Evolutionary conservation across 1,284 basidiomycete species (phyloP).

Genomic region (Marasmius oreades): DNA sequence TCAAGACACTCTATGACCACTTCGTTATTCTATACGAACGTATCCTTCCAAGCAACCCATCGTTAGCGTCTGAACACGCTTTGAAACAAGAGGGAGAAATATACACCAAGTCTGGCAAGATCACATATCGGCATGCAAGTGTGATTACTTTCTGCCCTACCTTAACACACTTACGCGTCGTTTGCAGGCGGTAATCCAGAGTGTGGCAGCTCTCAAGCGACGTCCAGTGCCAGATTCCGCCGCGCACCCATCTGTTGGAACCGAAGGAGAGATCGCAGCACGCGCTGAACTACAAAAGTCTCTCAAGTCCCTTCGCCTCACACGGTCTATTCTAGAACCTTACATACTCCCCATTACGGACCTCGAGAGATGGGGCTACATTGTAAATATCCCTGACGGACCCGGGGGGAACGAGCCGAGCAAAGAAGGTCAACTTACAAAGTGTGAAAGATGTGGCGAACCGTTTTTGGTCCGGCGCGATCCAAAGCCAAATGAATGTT

Average conservation of each 20-base stretch:
- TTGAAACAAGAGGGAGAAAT: constrained; percentile 76
- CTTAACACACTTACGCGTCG: constrained; percentile 15
- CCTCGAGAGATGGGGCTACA: constrained; percentile 68
- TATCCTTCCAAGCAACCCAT: constrained; percentile 47
- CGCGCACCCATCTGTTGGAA: constrained; percentile 78
- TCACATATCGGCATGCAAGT: constrained; percentile 76
- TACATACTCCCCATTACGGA: constrained; percentile 58
- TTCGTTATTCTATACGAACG: constrained; percentile 61
- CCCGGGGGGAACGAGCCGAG: constrained; percentile 60
- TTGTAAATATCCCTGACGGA: constrained; percentile 63
- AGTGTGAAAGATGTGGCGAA: constrained; percentile 76
- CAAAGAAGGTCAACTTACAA: constrained; percentile 61
- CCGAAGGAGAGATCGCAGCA: constrained; percentile 60
- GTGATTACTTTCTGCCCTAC: neutral
- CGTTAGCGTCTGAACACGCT: constrained; percentile 69
- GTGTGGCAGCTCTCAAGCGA: constrained; percentile 69
- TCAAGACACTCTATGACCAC: constrained; percentile 69
- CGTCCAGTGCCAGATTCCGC: constrained; percentile 59
- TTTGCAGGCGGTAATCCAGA: constrained; percentile 66
- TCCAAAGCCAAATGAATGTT: constrained; percentile 63
- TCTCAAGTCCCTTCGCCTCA: constrained; percentile 54
- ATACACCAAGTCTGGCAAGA: constrained; percentile 65
- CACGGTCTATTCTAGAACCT: constrained; percentile 48
- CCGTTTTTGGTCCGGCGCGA: constrained; percentile 64
- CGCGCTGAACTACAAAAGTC: constrained; percentile 60